A percentile compares a stretch with the other conserved stretches of the same genome.
phyloP scores from a whole-genome alignment of 306 rosid species.

The Glycine tomentella region DNA sequence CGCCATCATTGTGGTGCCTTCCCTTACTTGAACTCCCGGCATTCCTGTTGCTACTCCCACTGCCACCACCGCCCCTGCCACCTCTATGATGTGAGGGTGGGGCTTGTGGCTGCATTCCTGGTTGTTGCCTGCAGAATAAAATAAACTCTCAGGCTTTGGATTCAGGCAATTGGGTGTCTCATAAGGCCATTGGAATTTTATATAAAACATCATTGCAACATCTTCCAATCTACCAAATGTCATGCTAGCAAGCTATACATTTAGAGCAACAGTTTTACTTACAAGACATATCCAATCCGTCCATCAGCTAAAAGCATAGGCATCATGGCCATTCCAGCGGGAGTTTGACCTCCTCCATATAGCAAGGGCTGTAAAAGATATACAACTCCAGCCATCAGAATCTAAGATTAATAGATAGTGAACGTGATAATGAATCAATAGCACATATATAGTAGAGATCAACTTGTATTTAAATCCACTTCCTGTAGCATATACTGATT shows the following conservation, averaged over 20 bases:
- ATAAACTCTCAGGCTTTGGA: conserved; percentile 36
- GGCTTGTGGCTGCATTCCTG: conserved; percentile 66
- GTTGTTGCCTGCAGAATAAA: conserved; percentile 79
- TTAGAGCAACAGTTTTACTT: conserved; percentile 52
- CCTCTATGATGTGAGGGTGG: conserved; percentile 73
- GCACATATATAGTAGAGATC: conserved; percentile 24
- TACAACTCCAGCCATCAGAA: conserved; percentile 41
- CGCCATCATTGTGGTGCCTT: conserved; percentile 64
- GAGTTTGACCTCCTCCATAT: conserved; percentile 84
- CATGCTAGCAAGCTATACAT: conserved; percentile 7
- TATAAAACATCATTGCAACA: conserved; percentile 11
- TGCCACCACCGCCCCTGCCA: conserved; percentile 55
- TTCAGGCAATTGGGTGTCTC: conserved; percentile 25
- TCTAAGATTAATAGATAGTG: conserved; percentile 36
- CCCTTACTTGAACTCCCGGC: conserved; percentile 71
- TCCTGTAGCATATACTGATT: conserved; percentile 15
- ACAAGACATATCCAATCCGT: conserved; percentile 93
- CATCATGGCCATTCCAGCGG: conserved; percentile 94
- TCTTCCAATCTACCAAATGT: conserved; percentile 18
- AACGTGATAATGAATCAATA: conserved; percentile 22
- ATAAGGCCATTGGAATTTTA: conserved; percentile 2
- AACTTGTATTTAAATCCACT: conserved; percentile 27
- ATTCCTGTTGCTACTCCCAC: conserved; percentile 57
- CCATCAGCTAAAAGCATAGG: conserved; percentile 98
- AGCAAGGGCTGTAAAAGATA: conserved; percentile 76